A percentile compares a stretch with the other conserved stretches of the same genome.
These are phyloP conservation scores for Coemansia sp. DNA, from an alignment of 192 early-diverging fungal genomes.

Conservation along the genomic window DNA sequence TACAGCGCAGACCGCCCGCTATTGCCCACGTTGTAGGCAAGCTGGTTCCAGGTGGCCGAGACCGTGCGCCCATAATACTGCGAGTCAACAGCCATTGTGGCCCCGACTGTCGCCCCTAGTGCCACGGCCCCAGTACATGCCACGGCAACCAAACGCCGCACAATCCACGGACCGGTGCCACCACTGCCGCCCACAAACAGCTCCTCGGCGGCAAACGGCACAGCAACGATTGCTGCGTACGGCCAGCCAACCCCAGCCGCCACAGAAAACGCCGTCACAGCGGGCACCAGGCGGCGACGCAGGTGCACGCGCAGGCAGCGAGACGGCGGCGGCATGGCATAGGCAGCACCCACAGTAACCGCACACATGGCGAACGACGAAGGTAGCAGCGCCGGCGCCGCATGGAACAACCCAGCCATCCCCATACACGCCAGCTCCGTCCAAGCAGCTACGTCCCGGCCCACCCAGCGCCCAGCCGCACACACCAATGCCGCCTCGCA, in stretches of 20 bases:
- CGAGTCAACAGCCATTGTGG: conserved; percentile 65
- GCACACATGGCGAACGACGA: conserved; percentile 90
- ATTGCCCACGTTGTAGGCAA: conserved; percentile 79
- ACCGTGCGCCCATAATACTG: conserved; percentile 65
- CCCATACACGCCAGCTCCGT: conserved; percentile 56
- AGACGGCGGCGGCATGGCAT: conserved; percentile 55
- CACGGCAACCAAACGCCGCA: conserved; percentile 1
- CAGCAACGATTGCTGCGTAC: conserved; percentile 44
- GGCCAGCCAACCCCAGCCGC: conserved; percentile 54
- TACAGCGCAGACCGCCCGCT: conserved; percentile 67
- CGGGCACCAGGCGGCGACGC: conserved; percentile 63
- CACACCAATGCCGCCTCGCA: conserved; percentile 69
- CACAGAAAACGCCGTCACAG: conserved; percentile 73
- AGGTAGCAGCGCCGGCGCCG: conserved; percentile 77
- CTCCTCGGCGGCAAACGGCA: conserved; percentile 78
- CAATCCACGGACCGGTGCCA: not conserved
- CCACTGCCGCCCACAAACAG: conserved; percentile 23
- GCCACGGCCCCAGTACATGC: conserved; percentile 23
- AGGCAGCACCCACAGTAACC: conserved; percentile 68
- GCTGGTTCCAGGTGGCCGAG: conserved; percentile 80
- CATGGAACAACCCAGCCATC: conserved; percentile 83
- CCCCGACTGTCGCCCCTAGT: conserved; percentile 27
- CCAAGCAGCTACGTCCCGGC: conserved; percentile 62
- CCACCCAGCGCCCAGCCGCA: conserved; percentile 55
- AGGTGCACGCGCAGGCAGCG: conserved; percentile 53